A percentile compares a stretch with the other conserved stretches of the same genome.
phyloP scores from a whole-genome alignment of 768 basidiomycete species.

The Cystofilobasidium capitatum region DNA sequence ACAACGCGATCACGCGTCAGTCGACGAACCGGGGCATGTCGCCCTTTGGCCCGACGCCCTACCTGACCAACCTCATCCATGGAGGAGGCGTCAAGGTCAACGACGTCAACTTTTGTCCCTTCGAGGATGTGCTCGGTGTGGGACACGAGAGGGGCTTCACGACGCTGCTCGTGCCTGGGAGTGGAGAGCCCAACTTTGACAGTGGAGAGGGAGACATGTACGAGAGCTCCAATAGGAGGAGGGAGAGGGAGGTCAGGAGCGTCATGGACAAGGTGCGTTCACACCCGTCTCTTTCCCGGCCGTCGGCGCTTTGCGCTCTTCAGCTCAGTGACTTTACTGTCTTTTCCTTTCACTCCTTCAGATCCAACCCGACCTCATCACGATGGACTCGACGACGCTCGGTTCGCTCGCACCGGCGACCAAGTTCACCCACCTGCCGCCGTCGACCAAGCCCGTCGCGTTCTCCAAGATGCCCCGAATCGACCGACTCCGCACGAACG shows the following conservation, averaged over 20 bases:
- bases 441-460: conserved; percentile 41
- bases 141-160: conserved; percentile 69
- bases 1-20: conserved; percentile 35
- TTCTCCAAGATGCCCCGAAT: conserved; percentile 67
- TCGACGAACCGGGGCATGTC: conserved; percentile 40
- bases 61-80: conserved; percentile 69
- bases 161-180: conserved; percentile 77
- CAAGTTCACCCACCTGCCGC: conserved; percentile 9
- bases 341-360: conserved; percentile 34
- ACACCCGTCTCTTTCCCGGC: background rate
- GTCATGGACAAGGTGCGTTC: conserved; percentile 71
- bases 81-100: conserved; percentile 61
- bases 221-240: conserved; percentile 66
- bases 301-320: background rate
- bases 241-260: conserved; percentile 81
- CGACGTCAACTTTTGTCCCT: conserved; percentile 74
- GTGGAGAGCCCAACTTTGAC: conserved; percentile 92
- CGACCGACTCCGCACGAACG: conserved; percentile 62
- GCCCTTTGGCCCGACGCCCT: conserved; percentile 61
- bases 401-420: conserved; percentile 29
- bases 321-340: background rate
- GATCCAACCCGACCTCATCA: conserved; percentile 88
- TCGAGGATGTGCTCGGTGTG: conserved; percentile 71
- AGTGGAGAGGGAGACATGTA: conserved; percentile 88
- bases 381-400: conserved; percentile 45